A percentile compares a stretch with the other conserved stretches of the same genome.
phyloP scores from a whole-genome alignment of 148 eudicot genomes.

The Heliamphora exappendiculata region DNA sequence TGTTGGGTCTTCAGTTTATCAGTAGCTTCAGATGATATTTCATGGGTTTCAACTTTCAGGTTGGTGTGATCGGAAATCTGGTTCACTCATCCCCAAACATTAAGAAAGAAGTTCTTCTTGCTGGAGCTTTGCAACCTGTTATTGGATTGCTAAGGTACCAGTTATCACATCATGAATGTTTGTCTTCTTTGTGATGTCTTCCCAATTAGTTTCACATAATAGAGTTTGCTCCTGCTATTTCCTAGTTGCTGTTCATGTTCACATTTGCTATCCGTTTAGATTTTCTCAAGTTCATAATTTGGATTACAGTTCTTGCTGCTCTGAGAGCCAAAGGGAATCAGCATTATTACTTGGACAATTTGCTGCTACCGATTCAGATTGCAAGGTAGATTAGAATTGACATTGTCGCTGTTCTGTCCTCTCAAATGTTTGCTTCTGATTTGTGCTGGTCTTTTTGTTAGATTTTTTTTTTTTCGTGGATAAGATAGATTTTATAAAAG shows the following conservation, averaged over 20 bases:
- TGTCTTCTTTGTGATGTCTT: neutral
- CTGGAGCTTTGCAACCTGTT: slow-evolving; percentile 97
- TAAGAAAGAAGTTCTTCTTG: slow-evolving; percentile 84
- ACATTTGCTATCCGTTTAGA: neutral
- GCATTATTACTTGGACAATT: slow-evolving; percentile 82
- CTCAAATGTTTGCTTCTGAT: neutral
- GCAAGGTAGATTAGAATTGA: slow-evolving; percentile 44
- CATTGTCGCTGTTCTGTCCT: neutral
- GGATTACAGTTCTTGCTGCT: slow-evolving; percentile 57
- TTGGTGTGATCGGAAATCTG: slow-evolving; percentile 95
- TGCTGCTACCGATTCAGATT: slow-evolving; percentile 79
- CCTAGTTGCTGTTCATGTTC: neutral
- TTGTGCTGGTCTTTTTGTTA: neutral
- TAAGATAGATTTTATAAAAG: too few species aligned
- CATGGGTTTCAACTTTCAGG: slow-evolving; percentile 64
- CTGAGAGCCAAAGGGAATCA: slow-evolving; percentile 81
- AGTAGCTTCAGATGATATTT: slow-evolving; percentile 9
- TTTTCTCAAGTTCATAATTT: slow-evolving; percentile 8
- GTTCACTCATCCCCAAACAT: slow-evolving; percentile 94
- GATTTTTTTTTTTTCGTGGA: neutral
- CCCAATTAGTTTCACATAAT: neutral
- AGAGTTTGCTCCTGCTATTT: neutral
- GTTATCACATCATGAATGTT: slow-evolving; percentile 26
- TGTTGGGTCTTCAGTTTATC: neutral
- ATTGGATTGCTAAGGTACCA: slow-evolving; percentile 80